A percentile compares a stretch with the other conserved stretches of the same genome.
phyloP scores from a whole-genome alignment of 2,329 filamentous ascomycete genomes.

The Aspergillus transmontanensis region DNA sequence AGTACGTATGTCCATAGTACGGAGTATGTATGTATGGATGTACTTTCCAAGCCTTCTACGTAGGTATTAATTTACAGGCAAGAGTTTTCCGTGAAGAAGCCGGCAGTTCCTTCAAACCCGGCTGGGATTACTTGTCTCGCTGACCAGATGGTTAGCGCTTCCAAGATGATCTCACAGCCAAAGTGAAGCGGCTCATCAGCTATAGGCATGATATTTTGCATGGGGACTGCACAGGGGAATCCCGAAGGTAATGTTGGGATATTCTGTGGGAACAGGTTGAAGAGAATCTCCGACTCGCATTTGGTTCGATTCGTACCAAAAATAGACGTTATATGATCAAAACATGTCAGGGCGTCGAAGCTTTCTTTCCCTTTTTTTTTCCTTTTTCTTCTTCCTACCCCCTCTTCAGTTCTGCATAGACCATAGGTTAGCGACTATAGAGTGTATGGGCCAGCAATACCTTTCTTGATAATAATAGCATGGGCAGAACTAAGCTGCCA shows the following conservation, averaged over 20 bases:
- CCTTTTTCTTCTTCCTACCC: background rate
- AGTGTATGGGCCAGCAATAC: background rate
- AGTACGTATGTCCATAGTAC: background rate
- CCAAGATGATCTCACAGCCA: background rate
- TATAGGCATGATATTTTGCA: background rate
- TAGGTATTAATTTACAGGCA: background rate
- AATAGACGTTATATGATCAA: background rate
- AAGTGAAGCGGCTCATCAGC: background rate
- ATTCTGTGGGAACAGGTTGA: background rate
- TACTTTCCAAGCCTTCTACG: background rate
- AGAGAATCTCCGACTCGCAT: background rate
- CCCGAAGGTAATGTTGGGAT: background rate
- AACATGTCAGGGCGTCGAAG: background rate
- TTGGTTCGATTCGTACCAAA: background rate
- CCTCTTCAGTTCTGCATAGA: background rate
- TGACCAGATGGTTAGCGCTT: background rate
- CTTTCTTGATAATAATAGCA: background rate
- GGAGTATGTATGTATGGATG: background rate
- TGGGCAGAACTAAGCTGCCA: background rate
- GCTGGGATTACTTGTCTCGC: background rate
- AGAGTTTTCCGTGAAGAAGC: constrained; percentile 1
- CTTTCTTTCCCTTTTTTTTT: background rate
- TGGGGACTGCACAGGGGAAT: background rate
- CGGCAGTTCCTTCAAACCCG: background rate
- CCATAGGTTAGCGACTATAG: background rate